These are phyloP conservation scores for Emergomyces orientalis DNA, from an alignment of 2,329 filamentous ascomycete species.

Conservation along the genomic window DNA sequence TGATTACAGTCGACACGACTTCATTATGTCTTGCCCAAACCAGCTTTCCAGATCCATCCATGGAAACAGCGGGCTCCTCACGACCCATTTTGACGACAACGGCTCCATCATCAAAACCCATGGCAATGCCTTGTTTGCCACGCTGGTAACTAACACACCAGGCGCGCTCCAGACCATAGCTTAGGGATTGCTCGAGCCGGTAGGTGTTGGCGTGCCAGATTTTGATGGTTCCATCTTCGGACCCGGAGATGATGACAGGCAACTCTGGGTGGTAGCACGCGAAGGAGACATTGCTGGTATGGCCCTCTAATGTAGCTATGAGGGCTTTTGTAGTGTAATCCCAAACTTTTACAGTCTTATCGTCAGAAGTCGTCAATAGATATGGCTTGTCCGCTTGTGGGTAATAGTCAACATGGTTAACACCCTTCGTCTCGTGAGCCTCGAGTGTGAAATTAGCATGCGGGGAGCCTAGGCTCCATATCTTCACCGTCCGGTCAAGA, in stretches of 20 bases:
- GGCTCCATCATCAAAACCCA: constrained; percentile 95
- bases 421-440: constrained; percentile 92
- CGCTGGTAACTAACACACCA: constrained; percentile 97
- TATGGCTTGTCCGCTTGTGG: constrained; percentile 65
- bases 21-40: constrained; percentile 95
- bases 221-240: constrained; percentile 93
- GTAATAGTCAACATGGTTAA: constrained; percentile 92
- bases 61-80: constrained; percentile 93
- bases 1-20: constrained; percentile 89
- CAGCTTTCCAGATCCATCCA: constrained; percentile 92
- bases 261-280: constrained; percentile 96
- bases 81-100: constrained; percentile 96
- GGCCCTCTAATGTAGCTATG: constrained; percentile 91
- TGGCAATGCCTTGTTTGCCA: constrained; percentile 85
- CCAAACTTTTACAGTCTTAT: constrained; percentile 96
- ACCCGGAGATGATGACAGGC: constrained; percentile 94
- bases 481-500: constrained; percentile 92
- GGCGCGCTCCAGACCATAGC: constrained; percentile 88
- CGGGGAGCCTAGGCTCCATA: constrained; percentile 91
- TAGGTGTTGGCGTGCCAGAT: constrained; percentile 99
- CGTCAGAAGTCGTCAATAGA: constrained; percentile 90
- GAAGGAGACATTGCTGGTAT: constrained; percentile 96
- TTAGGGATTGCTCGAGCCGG: constrained; percentile 86
- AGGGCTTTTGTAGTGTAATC: constrained; percentile 98
- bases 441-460: constrained; percentile 94